Evolutionary conservation across 2,329 filamentous ascomycete species (phyloP), one percentile per base, ranked within the genome.

Genomic region (Chrysoporthe austroafricana): DNA sequence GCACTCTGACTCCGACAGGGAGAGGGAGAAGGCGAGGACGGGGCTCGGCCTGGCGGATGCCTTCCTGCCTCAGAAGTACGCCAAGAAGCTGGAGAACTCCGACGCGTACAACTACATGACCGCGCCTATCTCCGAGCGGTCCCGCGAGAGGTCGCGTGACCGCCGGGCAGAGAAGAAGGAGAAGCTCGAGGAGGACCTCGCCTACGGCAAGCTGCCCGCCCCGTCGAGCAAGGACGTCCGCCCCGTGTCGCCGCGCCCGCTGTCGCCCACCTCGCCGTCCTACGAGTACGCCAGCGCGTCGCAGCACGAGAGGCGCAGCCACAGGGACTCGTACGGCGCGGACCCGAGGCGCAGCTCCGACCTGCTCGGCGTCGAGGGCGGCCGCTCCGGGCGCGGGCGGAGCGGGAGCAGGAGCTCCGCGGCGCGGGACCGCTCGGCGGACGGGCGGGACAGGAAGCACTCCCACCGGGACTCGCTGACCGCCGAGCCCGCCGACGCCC

Each of bases 21-120:
- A 73, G 56, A 70, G 69, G 60, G 71, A 72, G 66, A 72, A 69
- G 48, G 71, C 67, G 63, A 71, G 39, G 68, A 65, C 58, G 44
- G 67, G 50, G 13, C 39, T 69, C 57, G 43, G 70, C 71, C 44
- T 67, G 65, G 42, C 70, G 21, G 77, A 80, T 59, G 79, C 80
- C 66, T 83, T 79, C 71, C 74, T 85, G 48, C 83, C 83, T 1
- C 78, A 81, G 69, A 85, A 84, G 72, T 85, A 86, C 70, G 79
- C 78, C 72, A 75, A 77, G 66, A 77, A 79, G 69, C 72, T 71
- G 14, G 72, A 74, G 57, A 68, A 66, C 3, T 66, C 70, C 34
- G 72, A 68, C 62, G 52, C 69, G 61, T 73, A 57, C 65, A 72
- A 43, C 63, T 67, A 54, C 61, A 74, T 57, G 74, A 75, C 63